Base-by-base conservation (phyloP, 2,329 filamentous ascomycete species). In the Orbilia quercus region DNA sequence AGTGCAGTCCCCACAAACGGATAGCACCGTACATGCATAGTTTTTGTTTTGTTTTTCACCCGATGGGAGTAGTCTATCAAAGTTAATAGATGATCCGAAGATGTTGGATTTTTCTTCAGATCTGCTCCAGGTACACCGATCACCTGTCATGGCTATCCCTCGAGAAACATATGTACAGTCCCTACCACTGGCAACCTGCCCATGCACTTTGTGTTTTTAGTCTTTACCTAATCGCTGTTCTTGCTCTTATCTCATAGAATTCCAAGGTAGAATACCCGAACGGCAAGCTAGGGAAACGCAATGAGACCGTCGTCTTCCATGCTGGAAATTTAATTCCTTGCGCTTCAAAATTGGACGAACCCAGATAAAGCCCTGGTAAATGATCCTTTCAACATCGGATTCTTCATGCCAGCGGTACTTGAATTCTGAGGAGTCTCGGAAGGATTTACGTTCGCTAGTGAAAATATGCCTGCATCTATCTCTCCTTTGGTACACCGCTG, bases 291-390 rank as follows among this genome's bases (percentile, higher is more conserved):
- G 20, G 40, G 34, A 48, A n/a, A n/a, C n/a, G n/a, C n/a, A n/a
- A n/a, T n/a, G 47, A 20, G 40, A 14, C 53, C 38, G 16, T 45
- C 12, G n/a, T n/a, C 36, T 16, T 67, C 18, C 51, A 51, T 58
- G 53, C 47, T 50, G 47, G 28, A 9, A 9, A n/a, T 47, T 40
- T n/a, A 12, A 14, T 65, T 65, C 67, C 67, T 65, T 58, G 59
- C 38, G 36, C 18, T 51, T 65, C 54, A 54, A 72, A 72, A 72
- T 72, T 72, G 53, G 59, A 59, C 53, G 58, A 72, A 58, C 55
- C 31, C 40, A 59, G 53, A 51, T 38, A 47, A 25, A 44, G 36
- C 53, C 48, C 54, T 54, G 44, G 51, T 53, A 64, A 58, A 51
- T 47, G 36, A 53, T 45, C 53, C 51, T 36, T 42, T 51, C 34